Conservation (phyloP, 1,284 basidiomycete genomes). For the Austroboletus niveus region DNA sequence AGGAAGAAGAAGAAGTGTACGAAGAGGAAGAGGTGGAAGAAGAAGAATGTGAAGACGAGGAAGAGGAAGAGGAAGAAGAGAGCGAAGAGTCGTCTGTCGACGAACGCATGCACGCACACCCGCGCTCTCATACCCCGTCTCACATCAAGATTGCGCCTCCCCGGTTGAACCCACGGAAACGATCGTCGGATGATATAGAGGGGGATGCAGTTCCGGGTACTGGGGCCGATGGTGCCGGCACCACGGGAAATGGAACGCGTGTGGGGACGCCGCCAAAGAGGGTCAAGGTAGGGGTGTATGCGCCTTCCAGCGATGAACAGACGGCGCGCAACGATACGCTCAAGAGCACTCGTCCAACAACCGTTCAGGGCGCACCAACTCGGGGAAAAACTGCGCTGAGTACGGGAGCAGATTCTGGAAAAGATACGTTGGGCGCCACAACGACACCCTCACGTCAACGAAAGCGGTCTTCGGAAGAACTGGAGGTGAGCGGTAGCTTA, state of each 20-base stretch:
- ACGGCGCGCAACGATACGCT: background rate
- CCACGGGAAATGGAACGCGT: conserved; percentile 7
- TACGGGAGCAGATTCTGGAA: background rate
- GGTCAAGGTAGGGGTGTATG: conserved; percentile 16
- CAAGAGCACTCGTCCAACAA: background rate
- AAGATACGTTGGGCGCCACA: background rate
- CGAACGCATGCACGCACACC: background rate
- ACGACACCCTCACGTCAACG: conserved; percentile 24
- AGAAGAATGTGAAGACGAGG: conserved; percentile 14
- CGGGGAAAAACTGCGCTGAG: background rate
- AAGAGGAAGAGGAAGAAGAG: conserved; percentile 21
- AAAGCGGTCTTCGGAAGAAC: conserved; percentile 34
- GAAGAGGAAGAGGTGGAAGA: conserved; percentile 18
- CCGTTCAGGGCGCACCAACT: background rate
- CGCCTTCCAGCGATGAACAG: conserved; percentile 9
- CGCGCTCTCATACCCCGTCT: background rate
- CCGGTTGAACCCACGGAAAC: conserved; percentile 31
- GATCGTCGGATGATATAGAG: conserved; percentile 33
- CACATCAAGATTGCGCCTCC: conserved; percentile 22
- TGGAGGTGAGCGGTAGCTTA: conserved; percentile 15
- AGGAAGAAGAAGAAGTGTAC: conserved; percentile 8
- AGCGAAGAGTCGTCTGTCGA: conserved; percentile 26
- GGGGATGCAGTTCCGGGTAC: conserved; percentile 6
- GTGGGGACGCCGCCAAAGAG: conserved; percentile 31
- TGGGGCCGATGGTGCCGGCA: background rate